phyloP scores from a whole-genome alignment of 164 flowering plant genomes.

The Hamamelis virginiana region DNA sequence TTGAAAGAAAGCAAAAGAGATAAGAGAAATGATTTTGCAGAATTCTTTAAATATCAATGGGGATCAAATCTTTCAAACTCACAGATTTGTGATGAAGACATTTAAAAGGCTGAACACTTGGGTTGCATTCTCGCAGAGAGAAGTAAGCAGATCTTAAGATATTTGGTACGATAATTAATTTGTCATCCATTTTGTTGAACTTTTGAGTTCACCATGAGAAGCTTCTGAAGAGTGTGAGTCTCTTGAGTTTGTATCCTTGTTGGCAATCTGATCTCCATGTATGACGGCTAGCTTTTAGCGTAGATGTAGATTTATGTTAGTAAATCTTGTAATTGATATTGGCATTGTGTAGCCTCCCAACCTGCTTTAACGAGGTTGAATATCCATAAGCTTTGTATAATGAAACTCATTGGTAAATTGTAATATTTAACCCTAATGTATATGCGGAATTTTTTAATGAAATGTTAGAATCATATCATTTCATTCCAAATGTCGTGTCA shows the following conservation, averaged over 20 bases:
- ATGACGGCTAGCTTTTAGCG: not conserved
- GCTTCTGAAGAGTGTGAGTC: not conserved
- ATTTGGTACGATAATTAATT: not conserved
- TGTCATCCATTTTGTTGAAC: not conserved
- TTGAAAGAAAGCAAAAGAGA: not conserved
- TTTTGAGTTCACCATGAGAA: not conserved
- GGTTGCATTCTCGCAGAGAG: not conserved
- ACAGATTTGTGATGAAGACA: not conserved
- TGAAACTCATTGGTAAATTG: too few species aligned
- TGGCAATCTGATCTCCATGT: not conserved
- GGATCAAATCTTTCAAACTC: not conserved
- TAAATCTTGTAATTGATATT: not conserved
- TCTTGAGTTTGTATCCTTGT: not conserved
- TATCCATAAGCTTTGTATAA: too few species aligned
- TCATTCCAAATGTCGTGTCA: too few species aligned
- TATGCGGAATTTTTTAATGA: too few species aligned
- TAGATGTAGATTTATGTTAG: not conserved
- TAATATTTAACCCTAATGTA: too few species aligned
- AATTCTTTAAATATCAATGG: not conserved
- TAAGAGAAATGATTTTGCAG: not conserved
- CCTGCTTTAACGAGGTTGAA: too few species aligned
- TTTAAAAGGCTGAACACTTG: not conserved
- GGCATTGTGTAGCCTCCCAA: not conserved
- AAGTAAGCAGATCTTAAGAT: not conserved
- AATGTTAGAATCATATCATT: too few species aligned